Percentiles rank a stretch among this genome's conserved stretches.
Evolutionary conservation across 192 early-diverging fungal genomes (phyloP).

Genomic region (Lobosporangium transversale): DNA sequence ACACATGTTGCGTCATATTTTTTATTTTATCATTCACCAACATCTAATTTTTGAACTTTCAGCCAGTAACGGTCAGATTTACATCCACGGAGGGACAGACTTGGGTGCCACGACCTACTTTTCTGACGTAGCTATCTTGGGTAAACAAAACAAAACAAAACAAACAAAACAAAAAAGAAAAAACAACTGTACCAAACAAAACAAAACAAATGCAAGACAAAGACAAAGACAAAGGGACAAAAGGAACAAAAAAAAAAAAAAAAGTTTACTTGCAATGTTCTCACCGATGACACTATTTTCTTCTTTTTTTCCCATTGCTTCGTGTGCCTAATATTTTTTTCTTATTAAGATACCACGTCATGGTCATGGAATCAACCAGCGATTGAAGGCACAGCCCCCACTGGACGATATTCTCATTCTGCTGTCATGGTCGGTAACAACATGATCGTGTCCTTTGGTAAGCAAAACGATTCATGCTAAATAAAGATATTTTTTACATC

Average conservation of each 20-base stretch:
- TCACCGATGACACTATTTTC: neutral
- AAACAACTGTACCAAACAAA: too few relatives aligned
- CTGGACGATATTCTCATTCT: slow-evolving; percentile 45
- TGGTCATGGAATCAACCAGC: slow-evolving; percentile 50
- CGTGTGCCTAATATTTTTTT: too few relatives aligned
- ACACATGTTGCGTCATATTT: slow-evolving; percentile 6
- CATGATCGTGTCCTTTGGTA: slow-evolving; percentile 40
- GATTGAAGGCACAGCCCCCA: slow-evolving; percentile 36
- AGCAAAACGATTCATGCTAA: too few relatives aligned
- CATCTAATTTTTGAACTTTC: too few relatives aligned
- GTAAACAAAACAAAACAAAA: slow-evolving; percentile 15
- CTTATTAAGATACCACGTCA: slow-evolving; percentile 47
- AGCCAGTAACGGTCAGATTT: slow-evolving; percentile 41
- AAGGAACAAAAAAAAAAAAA: neutral
- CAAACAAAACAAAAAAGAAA: neutral
- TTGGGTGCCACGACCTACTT: slow-evolving; percentile 27
- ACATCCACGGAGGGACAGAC: slow-evolving; percentile 46
- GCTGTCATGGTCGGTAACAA: slow-evolving; percentile 46
- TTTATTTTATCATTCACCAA: neutral
- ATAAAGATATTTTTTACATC: too few relatives aligned
- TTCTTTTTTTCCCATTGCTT: neutral
- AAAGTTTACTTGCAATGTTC: neutral
- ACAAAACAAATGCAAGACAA: too few relatives aligned
- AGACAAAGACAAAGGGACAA: too few relatives aligned
- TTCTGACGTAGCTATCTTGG: slow-evolving; percentile 41